Base-by-base conservation (phyloP, 2,329 filamentous ascomycete species). In the Xylariaceae sp. region DNA sequence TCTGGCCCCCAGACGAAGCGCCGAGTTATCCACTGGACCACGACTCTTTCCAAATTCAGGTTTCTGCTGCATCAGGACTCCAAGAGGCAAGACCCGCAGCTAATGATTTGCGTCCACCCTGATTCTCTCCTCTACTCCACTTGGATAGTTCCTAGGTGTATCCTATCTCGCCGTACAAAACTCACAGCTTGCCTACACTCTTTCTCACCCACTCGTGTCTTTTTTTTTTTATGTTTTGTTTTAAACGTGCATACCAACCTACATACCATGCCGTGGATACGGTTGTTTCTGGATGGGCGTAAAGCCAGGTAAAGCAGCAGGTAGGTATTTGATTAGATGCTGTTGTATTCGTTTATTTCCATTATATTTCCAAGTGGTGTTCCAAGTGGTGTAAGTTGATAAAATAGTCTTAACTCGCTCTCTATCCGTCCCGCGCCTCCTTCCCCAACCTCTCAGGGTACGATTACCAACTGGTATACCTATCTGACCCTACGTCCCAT, bases 51-150 rank as follows among this genome's bases (percentile, higher is more conserved):
- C 56, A 54, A 59, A 59, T 62, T 57, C 62, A 64, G 60, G 62
- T 63, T 65, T 65, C 54, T 60, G 44, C 54, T 64, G 58, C 61
- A 48, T 59, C 59, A 59, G 60, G 52, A 50, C 40, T 56, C 50
- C 52, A 57, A 56, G 54, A 58, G 60, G 56, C 59, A 54, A 59
- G 59, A 46, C 57, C 44, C 45, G 46, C 52, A 54, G 41, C 37
- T 50, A 32, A 37, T 29, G 26, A 49, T 53, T 40, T 54, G 47
- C 54, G 40, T 52, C 54, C 49, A 41, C 50, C 54, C 49, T 48
- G 40, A 50, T 58, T n/a, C 56, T 48, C 23, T 52, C 45, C 51
- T 50, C 49, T 48, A 55, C 55, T 41, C 48, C 49, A 48, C 32
- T 10, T 40, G 44, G 19, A 2, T 44, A 44, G 7, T 47, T 40